Conservation (phyloP, 208 protist genomes). For the Leishmania lainsoni region DNA sequence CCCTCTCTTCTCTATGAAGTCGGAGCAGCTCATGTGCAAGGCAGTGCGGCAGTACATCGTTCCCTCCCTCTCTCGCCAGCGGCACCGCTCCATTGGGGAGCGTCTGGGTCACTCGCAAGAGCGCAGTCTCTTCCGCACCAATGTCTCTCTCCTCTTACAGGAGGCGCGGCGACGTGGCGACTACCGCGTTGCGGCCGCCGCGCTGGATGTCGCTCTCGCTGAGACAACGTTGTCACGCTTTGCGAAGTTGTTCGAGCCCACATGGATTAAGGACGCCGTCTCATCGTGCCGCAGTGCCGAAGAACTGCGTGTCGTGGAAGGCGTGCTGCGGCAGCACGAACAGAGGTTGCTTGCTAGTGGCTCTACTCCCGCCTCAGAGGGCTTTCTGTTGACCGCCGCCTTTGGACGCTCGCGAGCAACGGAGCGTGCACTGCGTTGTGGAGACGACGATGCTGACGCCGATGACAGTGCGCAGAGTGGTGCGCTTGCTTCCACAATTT, state of each 20-base stretch:
- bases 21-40: conserved; percentile 32
- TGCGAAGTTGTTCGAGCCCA: conserved; percentile 40
- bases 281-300: conserved; percentile 44
- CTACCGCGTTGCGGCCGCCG: conserved; percentile 44
- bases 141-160: conserved; percentile 60
- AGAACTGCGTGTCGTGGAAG: conserved; percentile 54
- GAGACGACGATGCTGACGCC: conserved; percentile 16
- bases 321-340: conserved; percentile 32
- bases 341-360: conserved; percentile 23
- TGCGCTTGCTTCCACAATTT: not conserved
- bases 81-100: conserved; percentile 16
- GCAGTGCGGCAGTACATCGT: conserved; percentile 46
- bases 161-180: conserved; percentile 54
- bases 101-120: conserved; percentile 37
- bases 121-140: conserved; percentile 52
- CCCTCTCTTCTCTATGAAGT: conserved; percentile 53
- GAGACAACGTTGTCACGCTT: conserved; percentile 20
- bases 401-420: conserved; percentile 25
- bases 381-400: conserved; percentile 22
- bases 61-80: conserved; percentile 20
- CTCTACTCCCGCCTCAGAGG: conserved; percentile 12
- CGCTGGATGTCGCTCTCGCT: conserved; percentile 46
- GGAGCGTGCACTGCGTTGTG: conserved; percentile 12
- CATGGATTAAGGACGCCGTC: conserved; percentile 74
- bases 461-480: not conserved